Evolutionary conservation across 768 basidiomycete species (phyloP).

Genomic region (Sporobolomyces pararoseus): DNA sequence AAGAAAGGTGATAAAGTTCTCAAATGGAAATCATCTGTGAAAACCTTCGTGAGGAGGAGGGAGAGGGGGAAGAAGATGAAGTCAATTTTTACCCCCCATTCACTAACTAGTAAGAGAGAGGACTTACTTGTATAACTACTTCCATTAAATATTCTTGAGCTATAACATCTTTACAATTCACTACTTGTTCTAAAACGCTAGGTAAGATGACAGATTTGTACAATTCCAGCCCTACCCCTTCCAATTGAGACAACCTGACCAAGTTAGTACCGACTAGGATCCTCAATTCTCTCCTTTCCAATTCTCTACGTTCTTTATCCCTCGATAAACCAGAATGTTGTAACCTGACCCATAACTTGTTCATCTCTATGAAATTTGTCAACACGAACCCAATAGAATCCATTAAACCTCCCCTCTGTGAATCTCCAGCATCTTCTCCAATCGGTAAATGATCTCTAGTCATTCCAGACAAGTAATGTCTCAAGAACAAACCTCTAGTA

Average conservation of each 20-base stretch:
- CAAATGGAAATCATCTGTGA: slow-evolving; percentile 97
- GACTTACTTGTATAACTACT: slow-evolving; percentile 87
- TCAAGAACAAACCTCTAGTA: slow-evolving; percentile 88
- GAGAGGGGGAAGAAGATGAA: no score
- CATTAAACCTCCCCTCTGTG: slow-evolving; percentile 78
- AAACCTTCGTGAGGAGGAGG: slow-evolving; percentile 80
- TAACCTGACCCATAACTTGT: slow-evolving; percentile 97
- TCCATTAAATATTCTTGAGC: slow-evolving; percentile 99
- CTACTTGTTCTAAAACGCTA: slow-evolving; percentile 90
- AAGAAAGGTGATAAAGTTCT: slow-evolving; percentile 94
- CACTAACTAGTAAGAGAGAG: background rate
- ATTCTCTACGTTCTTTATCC: slow-evolving; percentile 83
- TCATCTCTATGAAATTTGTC: slow-evolving; percentile 99
- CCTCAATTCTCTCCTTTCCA: slow-evolving; percentile 89
- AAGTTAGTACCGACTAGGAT: slow-evolving; percentile 98
- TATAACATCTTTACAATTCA: slow-evolving; percentile 96
- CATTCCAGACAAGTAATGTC: slow-evolving; percentile 95
- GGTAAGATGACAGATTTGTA: slow-evolving; percentile 83
- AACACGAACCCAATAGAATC: slow-evolving; percentile 94
- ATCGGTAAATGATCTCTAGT: slow-evolving; percentile 92
- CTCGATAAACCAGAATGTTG: slow-evolving; percentile 97
- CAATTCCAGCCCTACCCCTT: slow-evolving; percentile 91
- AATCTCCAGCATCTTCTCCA: slow-evolving; percentile 68
- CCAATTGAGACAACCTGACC: slow-evolving; percentile 87
- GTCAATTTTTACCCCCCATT: no score